Evolutionary conservation across 2,329 filamentous ascomycete genomes (phyloP).

Genomic region (Fusarium burgessii): DNA sequence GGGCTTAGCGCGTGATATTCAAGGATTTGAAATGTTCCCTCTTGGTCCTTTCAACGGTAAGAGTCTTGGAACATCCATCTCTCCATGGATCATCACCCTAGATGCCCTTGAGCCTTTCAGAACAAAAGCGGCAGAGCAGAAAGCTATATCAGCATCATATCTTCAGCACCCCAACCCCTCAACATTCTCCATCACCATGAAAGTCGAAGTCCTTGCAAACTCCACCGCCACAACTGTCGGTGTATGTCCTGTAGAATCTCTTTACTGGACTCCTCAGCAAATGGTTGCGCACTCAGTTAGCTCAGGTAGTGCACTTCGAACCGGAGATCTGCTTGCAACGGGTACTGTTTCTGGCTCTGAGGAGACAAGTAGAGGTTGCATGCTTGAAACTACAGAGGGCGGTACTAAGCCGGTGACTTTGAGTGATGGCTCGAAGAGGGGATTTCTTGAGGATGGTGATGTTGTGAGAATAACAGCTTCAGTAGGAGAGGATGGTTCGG

Average conservation of each 20-base stretch:
- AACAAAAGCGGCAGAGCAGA: not conserved
- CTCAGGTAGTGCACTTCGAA: slow-evolving; percentile 17
- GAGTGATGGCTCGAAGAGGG: slow-evolving; percentile 48
- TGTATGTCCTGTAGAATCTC: not conserved
- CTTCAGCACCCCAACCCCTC: slow-evolving; percentile 52
- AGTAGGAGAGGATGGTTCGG: slow-evolving; percentile 55
- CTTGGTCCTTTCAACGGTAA: slow-evolving; percentile 72
- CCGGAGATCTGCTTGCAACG: slow-evolving; percentile 56
- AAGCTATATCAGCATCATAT: slow-evolving; percentile 35
- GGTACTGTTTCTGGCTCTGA: slow-evolving; percentile 56
- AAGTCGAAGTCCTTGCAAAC: slow-evolving; percentile 46
- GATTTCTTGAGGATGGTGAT: slow-evolving; percentile 57
- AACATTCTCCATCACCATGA: slow-evolving; percentile 51
- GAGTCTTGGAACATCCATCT: slow-evolving; percentile 69
- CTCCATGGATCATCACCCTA: slow-evolving; percentile 71
- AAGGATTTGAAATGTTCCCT: slow-evolving; percentile 70
- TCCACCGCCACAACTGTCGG: slow-evolving; percentile 8
- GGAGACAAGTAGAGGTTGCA: slow-evolving; percentile 53
- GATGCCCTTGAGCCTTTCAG: slow-evolving; percentile 72
- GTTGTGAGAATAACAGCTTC: slow-evolving; percentile 53
- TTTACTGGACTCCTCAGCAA: slow-evolving; percentile 26
- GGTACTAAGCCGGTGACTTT: slow-evolving; percentile 49
- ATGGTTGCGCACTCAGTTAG: slow-evolving; percentile 34
- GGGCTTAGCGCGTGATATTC: slow-evolving; percentile 67
- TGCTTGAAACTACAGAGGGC: slow-evolving; percentile 55